Conservation (phyloP, 2,329 filamentous ascomycete species). For the Onygenales sp. region DNA sequence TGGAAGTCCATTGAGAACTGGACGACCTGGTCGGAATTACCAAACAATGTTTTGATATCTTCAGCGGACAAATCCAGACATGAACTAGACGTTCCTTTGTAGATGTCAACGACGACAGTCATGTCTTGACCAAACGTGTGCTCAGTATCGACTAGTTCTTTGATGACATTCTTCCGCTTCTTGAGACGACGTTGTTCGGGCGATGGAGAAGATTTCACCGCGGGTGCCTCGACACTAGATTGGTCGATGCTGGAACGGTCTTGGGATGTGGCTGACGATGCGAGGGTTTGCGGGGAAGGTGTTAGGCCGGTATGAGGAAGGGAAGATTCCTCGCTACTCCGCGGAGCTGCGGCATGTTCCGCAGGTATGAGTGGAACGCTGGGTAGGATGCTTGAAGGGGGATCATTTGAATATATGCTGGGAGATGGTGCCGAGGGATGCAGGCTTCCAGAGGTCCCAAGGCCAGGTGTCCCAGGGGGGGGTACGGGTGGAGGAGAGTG, state of each 20-base stretch:
- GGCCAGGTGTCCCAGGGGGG: conserved; percentile 7
- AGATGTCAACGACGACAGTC: conserved; percentile 96
- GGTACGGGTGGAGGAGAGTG: conserved; percentile 36
- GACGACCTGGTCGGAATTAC: conserved; percentile 85
- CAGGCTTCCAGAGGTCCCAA: conserved; percentile 6
- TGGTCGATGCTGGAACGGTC: conserved; percentile 22
- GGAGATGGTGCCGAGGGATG: conserved; percentile 12
- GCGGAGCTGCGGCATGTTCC: conserved; percentile 14
- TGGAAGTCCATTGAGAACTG: conserved; percentile 75
- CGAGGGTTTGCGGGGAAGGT: conserved; percentile 22
- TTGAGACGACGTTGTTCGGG: conserved; percentile 50
- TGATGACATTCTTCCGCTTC: conserved; percentile 75
- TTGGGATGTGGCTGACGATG: conserved; percentile 30
- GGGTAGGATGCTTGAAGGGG: conserved; percentile 9
- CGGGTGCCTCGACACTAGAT: conserved; percentile 10
- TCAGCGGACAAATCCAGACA: conserved; percentile 70
- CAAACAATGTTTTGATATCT: conserved; percentile 83
- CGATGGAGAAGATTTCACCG: conserved; percentile 21
- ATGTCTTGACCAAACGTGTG: conserved; percentile 86
- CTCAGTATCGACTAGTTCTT: conserved; percentile 89
- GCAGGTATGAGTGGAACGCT: conserved; percentile 6
- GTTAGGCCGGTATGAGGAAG: conserved; percentile 20
- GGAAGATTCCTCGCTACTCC: conserved; percentile 30
- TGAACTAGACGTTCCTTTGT: conserved; percentile 81
- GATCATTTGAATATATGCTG: conserved; percentile 15